Conservation (phyloP, 495 filamentous ascomycete genomes). For the Staphylotrichum tortipilum region DNA sequence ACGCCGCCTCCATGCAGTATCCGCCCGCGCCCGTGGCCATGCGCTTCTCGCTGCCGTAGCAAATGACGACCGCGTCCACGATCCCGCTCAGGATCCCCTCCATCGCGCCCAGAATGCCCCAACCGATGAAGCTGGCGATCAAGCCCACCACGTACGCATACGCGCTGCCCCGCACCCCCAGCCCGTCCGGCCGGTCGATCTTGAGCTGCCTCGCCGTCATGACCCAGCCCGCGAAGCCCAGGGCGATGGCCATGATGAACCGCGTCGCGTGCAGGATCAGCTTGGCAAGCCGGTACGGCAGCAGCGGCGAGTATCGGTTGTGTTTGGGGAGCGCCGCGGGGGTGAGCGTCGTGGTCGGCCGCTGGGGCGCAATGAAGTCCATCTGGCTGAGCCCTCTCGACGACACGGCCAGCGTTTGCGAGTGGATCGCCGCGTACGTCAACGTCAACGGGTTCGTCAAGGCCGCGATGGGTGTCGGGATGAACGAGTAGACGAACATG, state of each 20-base stretch:
- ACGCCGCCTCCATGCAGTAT: constrained; percentile 80
- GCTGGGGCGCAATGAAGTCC: constrained; percentile 55
- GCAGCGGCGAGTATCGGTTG: constrained; percentile 35
- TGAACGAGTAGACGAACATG: constrained; percentile 65
- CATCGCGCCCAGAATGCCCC: constrained; percentile 90
- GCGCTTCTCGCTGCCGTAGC: constrained; percentile 83
- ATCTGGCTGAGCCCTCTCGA: constrained; percentile 71
- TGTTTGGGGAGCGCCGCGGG: constrained; percentile 47
- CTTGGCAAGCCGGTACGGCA: constrained; percentile 81
- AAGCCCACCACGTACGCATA: constrained; percentile 94
- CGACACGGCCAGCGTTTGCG: constrained; percentile 64
- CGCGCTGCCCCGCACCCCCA: constrained; percentile 58
- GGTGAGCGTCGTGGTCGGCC: constrained; percentile 52
- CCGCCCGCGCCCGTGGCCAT: constrained; percentile 57
- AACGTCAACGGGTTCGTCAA: constrained; percentile 85
- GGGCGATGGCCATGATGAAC: constrained; percentile 75
- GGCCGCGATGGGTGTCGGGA: constrained; percentile 74
- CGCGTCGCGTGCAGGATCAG: constrained; percentile 83
- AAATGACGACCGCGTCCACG: constrained; percentile 84
- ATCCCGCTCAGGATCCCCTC: constrained; percentile 88
- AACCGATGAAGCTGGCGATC: constrained; percentile 86
- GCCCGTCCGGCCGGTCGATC: constrained; percentile 40
- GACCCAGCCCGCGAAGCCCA: constrained; percentile 98
- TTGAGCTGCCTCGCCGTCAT: constrained; percentile 67
- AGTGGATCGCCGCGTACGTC: constrained; percentile 92